These are phyloP conservation scores for Leptodermis oblonga DNA, from an alignment of 257 asterid genomes.

Conservation along the genomic window DNA sequence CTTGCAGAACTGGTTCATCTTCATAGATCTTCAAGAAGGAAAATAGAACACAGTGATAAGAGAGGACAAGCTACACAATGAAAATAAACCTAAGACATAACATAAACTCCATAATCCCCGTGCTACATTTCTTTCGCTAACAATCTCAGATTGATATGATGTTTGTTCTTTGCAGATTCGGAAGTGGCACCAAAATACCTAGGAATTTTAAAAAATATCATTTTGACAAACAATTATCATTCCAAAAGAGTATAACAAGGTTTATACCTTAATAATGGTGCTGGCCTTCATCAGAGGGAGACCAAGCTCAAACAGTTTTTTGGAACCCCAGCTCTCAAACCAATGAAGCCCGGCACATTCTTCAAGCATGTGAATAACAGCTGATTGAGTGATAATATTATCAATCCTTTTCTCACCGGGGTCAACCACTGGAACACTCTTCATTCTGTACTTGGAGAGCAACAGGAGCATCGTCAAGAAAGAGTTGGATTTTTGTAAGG, in stretches of 20 bases:
- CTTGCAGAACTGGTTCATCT: constrained; percentile 96
- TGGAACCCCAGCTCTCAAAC: constrained; percentile 98
- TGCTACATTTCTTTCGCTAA: background rate
- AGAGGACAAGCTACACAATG: background rate
- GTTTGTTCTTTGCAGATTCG: background rate
- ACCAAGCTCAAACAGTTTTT: constrained; percentile 77
- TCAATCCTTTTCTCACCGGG: constrained; percentile 76
- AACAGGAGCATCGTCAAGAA: constrained; percentile 92
- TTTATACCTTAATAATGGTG: constrained; percentile 60
- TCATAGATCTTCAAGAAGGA: constrained; percentile 49
- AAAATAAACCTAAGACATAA: background rate
- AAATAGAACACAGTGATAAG: background rate
- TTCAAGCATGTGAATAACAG: constrained; percentile 94
- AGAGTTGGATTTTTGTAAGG: constrained; percentile 87
- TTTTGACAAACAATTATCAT: background rate
- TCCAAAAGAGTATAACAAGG: background rate
- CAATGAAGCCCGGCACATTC: constrained; percentile 97
- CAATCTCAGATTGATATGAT: background rate
- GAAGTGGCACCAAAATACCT: background rate
- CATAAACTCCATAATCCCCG: background rate
- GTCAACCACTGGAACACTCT: constrained; percentile 92
- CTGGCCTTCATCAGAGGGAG: constrained; percentile 71
- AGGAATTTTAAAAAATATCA: background rate
- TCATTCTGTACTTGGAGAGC: constrained; percentile 90
- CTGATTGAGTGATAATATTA: constrained; percentile 82